Base-by-base conservation (phyloP, 225 moss, liverwort and hornwort genomes). In the Marchantia polymorpha region DNA sequence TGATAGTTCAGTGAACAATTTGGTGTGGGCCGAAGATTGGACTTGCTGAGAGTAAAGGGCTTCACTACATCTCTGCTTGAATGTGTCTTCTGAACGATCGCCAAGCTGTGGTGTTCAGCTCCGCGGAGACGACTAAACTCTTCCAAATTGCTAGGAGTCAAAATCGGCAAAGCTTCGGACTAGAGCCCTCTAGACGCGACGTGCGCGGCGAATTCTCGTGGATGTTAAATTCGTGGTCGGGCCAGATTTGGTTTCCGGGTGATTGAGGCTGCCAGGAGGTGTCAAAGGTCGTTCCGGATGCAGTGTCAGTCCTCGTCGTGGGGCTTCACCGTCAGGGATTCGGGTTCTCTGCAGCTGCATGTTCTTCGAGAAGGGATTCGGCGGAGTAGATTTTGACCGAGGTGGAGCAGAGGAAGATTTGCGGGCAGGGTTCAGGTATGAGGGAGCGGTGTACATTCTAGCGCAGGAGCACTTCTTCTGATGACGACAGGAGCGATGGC, bases 121-220 rank as follows among this genome's bases (percentile, higher is more conserved):
- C 46, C 69, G 10, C 19, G 0, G 30, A 16, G 12, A 15, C 17
- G 69, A 46, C 39, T 7, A 48, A 20, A 0, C 17, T 15, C 30
- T 46, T 16, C 16, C 69, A 20, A 69, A 20, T n/a, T 84, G 63
- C 27, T 84, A 23, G 83, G 83, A 3, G 58, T 84, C 67, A 75
- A 75, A 80, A 80, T 84, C 8, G 83, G 79, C n/a, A 76, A 80
- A 49, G 73, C 75, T 55, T 30, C 75, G 14, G 83, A 84, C 68
- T 84, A 8, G 46, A 69, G 16, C 4, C 48, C 69, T 47, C 69
- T 19, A 29, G 26, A 66, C 27, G 26, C 23, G 27, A 66, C 13
- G 29, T 14, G 27, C 8, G 26, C 0, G 13, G 66, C 66, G 26
- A 66, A 10, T 29, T 30, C 39, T 39, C 39, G 39, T 39, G 39